Evolutionary conservation across 495 filamentous ascomycete genomes (phyloP), one percentile per base, ranked within the genome.

Genomic region (Penicillium egyptiacum): DNA sequence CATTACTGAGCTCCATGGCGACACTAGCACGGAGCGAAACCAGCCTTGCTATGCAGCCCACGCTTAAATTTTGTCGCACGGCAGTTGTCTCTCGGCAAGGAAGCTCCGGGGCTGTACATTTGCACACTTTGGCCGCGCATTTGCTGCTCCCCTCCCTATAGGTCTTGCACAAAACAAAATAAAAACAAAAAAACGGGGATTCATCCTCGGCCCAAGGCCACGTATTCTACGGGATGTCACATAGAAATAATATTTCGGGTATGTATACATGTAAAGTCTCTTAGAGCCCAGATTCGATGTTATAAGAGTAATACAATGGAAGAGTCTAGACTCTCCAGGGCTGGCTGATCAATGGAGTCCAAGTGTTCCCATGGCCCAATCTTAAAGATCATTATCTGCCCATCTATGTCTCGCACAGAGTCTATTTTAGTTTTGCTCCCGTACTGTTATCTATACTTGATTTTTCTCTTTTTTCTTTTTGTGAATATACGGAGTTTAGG

Each of bases 31-130:
- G 50, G 60, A 37, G 44, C 45, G 60, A 20, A 23, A 39, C 50
- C 57, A 43, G 60, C 50, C 51, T 55, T 50, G 52, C 54, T 54
- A 61, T 67, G 64, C 61, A 61, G 61, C 58, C 52, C 12, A 56
- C 46, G 49, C 50, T 48, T 47, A 28, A 43, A 22, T 47, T 14
- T 48, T 22, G 44, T 57, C 39, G 45, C 56, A 52, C 60, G 20
- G 44, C 30, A 31, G 31, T 39, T 16, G 7, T 7, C 23, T 23
- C n/a, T 22, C 14, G 35, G 50, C 23, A 37, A 31, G 25, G 44
- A 26, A 56, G 26, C 19, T 41, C 35, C 48, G 20, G 33, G 16
- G 44, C 43, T 46, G 23, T 23, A 28, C 4, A 9, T n/a, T 28
- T 14, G 3, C 6, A 30, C 10, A 30, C 1, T 47, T 17, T 14